These are phyloP conservation scores for Lathyrus oleraceus DNA, from an alignment of 306 rosid genomes.

Conservation along the genomic window DNA sequence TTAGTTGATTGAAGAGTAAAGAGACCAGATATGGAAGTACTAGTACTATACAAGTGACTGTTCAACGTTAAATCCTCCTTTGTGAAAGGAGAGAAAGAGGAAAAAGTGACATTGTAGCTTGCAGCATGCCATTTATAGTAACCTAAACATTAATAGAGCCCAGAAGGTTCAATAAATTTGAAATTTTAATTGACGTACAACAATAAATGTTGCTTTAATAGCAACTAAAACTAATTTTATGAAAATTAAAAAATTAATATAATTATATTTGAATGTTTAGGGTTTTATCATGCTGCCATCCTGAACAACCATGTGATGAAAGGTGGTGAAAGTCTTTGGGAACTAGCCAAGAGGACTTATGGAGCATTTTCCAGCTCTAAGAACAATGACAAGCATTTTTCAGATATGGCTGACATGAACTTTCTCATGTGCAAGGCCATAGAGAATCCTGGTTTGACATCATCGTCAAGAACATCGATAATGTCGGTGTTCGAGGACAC, in stretches of 20 bases:
- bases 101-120: not conserved
- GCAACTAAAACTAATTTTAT: not conserved
- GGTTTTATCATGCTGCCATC: slow-evolving; percentile 68
- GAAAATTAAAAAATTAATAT: not conserved
- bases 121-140: not conserved
- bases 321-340: slow-evolving; percentile 71
- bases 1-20: too few relatives aligned
- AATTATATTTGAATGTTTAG: slow-evolving; percentile 28
- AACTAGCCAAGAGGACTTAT: slow-evolving; percentile 51
- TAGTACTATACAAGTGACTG: not conserved
- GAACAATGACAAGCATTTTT: slow-evolving; percentile 49
- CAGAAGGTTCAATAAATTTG: not conserved
- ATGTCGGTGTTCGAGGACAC: slow-evolving; percentile 66
- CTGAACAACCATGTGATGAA: slow-evolving; percentile 50
- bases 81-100: not conserved
- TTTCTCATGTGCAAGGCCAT: slow-evolving; percentile 59
- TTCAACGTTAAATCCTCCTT: not conserved
- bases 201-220: not conserved
- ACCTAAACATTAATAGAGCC: not conserved
- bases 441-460: slow-evolving; percentile 58
- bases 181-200: not conserved
- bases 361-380: slow-evolving; percentile 47
- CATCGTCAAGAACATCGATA: slow-evolving; percentile 53
- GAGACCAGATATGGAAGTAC: not conserved
- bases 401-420: slow-evolving; percentile 67